These are phyloP conservation scores for Mycena crocata DNA, from an alignment of 768 basidiomycete genomes.

Conservation along the genomic window DNA sequence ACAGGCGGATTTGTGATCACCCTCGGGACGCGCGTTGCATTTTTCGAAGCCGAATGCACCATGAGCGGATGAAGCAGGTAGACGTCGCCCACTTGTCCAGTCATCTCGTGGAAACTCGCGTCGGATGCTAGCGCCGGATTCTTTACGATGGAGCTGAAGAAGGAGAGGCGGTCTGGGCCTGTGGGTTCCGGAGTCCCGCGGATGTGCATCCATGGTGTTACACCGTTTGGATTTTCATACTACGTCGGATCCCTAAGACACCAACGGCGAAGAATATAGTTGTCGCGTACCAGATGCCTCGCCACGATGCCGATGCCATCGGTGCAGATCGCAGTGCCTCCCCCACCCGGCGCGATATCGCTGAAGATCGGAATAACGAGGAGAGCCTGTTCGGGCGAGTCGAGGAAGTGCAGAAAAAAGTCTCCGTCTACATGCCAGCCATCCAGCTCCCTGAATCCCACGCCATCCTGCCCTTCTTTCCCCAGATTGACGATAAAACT, in stretches of 20 bases:
- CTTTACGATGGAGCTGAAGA: slow-evolving; percentile 52
- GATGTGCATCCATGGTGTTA: slow-evolving; percentile 33
- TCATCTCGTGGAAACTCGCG: slow-evolving; percentile 64
- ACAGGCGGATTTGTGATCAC: slow-evolving; percentile 78
- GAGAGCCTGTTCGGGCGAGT: slow-evolving; percentile 74
- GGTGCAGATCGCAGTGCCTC: slow-evolving; percentile 70
- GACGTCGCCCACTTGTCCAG: slow-evolving; percentile 72
- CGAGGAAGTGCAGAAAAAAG: slow-evolving; percentile 72
- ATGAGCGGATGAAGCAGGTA: slow-evolving; percentile 73
- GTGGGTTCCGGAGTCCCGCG: slow-evolving; percentile 28
- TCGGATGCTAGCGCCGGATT: slow-evolving; percentile 45
- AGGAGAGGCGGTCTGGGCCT: slow-evolving; percentile 14
- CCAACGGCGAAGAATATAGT: background rate
- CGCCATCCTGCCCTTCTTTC: slow-evolving; percentile 48
- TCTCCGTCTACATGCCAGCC: slow-evolving; percentile 77
- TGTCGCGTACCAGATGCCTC: slow-evolving; percentile 53
- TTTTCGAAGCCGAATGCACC: slow-evolving; percentile 73
- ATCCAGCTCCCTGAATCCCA: slow-evolving; percentile 58
- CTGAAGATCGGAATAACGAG: slow-evolving; percentile 72
- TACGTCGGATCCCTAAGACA: background rate
- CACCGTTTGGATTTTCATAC: slow-evolving; percentile 28
- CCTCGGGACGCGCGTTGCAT: slow-evolving; percentile 64
- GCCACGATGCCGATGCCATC: slow-evolving; percentile 65
- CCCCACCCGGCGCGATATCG: slow-evolving; percentile 64
- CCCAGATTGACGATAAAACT: slow-evolving; percentile 75